Percentiles rank a stretch among this genome's conserved stretches.
phyloP scores from a whole-genome alignment of 108 stramenopile species.

The Nitzschia putrida region DNA sequence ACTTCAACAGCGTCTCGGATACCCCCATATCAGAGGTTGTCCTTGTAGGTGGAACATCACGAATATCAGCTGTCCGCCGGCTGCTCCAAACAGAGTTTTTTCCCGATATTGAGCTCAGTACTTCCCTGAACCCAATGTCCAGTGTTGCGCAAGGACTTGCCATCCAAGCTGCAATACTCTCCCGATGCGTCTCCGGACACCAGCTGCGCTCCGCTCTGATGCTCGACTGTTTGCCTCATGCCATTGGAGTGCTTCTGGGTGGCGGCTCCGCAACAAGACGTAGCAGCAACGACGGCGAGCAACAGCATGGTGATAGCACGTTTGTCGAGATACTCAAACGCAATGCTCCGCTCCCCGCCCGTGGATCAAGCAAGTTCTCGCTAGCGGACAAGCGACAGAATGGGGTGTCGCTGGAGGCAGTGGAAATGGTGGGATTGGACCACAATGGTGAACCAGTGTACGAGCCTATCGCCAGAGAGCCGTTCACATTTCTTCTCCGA shows the following conservation, averaged over 20 bases:
- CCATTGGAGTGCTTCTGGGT: constrained; percentile 63
- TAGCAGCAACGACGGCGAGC: too few species aligned
- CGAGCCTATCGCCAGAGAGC: constrained; percentile 54
- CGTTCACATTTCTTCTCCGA: constrained; percentile 75
- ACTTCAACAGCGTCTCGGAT: constrained; percentile 7
- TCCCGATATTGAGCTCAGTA: constrained; percentile 60
- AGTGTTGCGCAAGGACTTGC: constrained; percentile 83
- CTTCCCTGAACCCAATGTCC: constrained; percentile 68
- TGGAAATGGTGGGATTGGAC: constrained; percentile 58
- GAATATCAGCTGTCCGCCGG: constrained; percentile 61
- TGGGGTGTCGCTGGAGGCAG: constrained; percentile 75
- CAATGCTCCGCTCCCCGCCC: constrained; percentile 65
- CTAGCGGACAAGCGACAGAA: constrained; percentile 55
- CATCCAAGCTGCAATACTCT: constrained; percentile 75
- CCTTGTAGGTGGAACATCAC: constrained; percentile 79
- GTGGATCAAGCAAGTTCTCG: constrained; percentile 59
- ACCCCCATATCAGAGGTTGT: constrained; percentile 68
- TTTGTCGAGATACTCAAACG: constrained; percentile 65
- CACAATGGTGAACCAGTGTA: constrained; percentile 23
- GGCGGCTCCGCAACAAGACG: background rate
- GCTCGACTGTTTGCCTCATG: constrained; percentile 81
- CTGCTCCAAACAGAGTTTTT: constrained; percentile 63
- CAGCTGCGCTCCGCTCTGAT: constrained; percentile 76
- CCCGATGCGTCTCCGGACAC: constrained; percentile 58
- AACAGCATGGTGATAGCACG: background rate